Evolutionary conservation across 2,329 filamentous ascomycete genomes (phyloP), one percentile per base, ranked within the genome.

Genomic region (Verticillium klebahnii): DNA sequence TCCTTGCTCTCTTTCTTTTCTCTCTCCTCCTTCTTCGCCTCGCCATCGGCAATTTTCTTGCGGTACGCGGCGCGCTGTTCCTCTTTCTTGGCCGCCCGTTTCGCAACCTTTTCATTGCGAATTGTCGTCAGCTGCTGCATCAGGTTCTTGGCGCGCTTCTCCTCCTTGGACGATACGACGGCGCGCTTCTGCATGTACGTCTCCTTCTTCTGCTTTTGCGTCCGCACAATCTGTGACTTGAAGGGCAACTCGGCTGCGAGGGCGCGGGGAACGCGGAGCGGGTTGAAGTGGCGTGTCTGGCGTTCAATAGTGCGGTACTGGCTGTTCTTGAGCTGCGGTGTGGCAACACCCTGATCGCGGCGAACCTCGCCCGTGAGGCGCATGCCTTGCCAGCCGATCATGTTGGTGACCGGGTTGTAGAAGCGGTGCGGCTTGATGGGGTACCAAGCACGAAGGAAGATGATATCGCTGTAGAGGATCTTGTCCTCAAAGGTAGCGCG

Each of bases 401-500:
- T 85, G 76, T 99, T 97, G 63, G 92, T 95, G 60, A 96, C 93
- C 1, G 93, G 91, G 76, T 98, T 97, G 82, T 97, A 97, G 85
- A 97, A 99, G 62, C 93, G 89, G 75, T 93, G 93, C 1, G 95
- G 95, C 71, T 93, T 93, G 75, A 99, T 89, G 11, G 95, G 92
- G 76, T 96, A 98, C 96, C 96, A 99, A 2, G 95, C 94, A 57
- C 95, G 87, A 45, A 99, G 79, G 81, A 99, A 98, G 65, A 98
- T 91, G 67, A 99, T 96, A 74, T 99, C 95, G 75, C 89, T 92
- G 85, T 97, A 93, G 59, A 99, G 83, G 65, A 99, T 92, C 80
- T 98, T 99, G 84, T 99, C 95, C 76, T 99, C 95, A 69, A 99
- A 99, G 0, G 95, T 98, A 29, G 95, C 95, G 70, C 96, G 88